These are phyloP conservation scores for Hemileccinum rubropunctum DNA, from an alignment of 768 basidiomycete genomes.

Conservation along the genomic window DNA sequence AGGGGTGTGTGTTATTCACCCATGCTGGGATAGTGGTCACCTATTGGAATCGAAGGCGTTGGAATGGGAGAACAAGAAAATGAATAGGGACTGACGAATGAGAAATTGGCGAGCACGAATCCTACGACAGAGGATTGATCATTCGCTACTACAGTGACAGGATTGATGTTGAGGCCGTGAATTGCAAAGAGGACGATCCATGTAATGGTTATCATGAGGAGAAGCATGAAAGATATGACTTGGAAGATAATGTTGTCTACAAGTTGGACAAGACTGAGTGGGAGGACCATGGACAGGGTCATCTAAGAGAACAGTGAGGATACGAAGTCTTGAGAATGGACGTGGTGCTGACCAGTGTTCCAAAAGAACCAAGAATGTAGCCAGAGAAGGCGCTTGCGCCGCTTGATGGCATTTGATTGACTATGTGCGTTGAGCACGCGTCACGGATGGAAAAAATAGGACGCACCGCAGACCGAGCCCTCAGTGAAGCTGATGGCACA, in stretches of 20 bases:
- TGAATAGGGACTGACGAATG: slow-evolving; percentile 17
- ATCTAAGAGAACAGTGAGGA: slow-evolving; percentile 14
- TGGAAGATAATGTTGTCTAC: slow-evolving; percentile 27
- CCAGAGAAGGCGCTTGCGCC: slow-evolving; percentile 18
- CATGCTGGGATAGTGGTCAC: slow-evolving; percentile 25
- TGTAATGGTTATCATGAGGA: slow-evolving; percentile 16
- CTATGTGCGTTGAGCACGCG: slow-evolving; percentile 5
- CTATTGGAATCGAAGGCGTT: not conserved
- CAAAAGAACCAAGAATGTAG: slow-evolving; percentile 22
- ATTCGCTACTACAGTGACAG: slow-evolving; percentile 14
- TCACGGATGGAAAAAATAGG: not conserved
- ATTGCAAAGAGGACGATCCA: slow-evolving; percentile 19
- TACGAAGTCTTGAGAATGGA: not conserved
- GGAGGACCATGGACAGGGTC: slow-evolving; percentile 17
- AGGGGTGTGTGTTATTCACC: slow-evolving; percentile 24
- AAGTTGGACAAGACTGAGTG: slow-evolving; percentile 22
- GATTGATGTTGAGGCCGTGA: slow-evolving; percentile 9
- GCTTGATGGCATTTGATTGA: slow-evolving; percentile 7
- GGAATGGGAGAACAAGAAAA: not conserved
- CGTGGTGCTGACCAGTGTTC: slow-evolving; percentile 14
- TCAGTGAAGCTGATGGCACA: slow-evolving; percentile 23
- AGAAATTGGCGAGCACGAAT: slow-evolving; percentile 24
- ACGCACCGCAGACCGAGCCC: slow-evolving; percentile 23
- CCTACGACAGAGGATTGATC: slow-evolving; percentile 21
- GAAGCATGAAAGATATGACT: slow-evolving; percentile 19